Evolutionary conservation across 495 filamentous ascomycete species (phyloP).

Genomic region (Lophium mytilinum): DNA sequence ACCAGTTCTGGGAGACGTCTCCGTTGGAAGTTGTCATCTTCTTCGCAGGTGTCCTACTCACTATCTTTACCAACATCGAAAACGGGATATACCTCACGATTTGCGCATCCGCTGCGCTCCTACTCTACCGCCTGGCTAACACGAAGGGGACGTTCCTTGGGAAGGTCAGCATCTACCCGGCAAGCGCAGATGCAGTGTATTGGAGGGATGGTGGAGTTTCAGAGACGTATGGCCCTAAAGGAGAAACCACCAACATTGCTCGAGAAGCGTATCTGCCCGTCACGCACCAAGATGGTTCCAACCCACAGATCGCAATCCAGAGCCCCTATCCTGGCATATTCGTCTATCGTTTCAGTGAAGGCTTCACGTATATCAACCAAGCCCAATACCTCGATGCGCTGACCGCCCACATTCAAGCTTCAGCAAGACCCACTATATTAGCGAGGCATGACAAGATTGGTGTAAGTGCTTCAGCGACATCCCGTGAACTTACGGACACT

Average conservation of each 20-base stretch:
- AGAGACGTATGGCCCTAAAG: neutral
- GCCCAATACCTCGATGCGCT: conserved; percentile 82
- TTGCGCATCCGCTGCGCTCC: conserved; percentile 59
- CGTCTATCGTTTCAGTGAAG: conserved; percentile 94
- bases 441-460: conserved; percentile 54
- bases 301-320: conserved; percentile 69
- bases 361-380: conserved; percentile 92
- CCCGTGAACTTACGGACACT: neutral
- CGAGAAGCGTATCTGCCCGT: conserved; percentile 87
- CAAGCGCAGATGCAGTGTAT: conserved; percentile 63
- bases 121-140: conserved; percentile 78
- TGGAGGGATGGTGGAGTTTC: neutral
- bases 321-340: conserved; percentile 88
- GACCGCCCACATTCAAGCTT: conserved; percentile 58
- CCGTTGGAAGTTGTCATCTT: conserved; percentile 89
- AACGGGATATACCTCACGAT: conserved; percentile 88
- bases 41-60: conserved; percentile 86
- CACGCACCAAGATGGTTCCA: conserved; percentile 80
- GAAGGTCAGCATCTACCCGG: conserved; percentile 77
- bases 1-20: conserved; percentile 90
- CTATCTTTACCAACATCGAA: conserved; percentile 81
- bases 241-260: conserved; percentile 21
- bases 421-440: conserved; percentile 68
- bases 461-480: conserved; percentile 23
- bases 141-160: conserved; percentile 82